Conservation (phyloP, 1,139 yeast genomes). For the Geotrichum europaeum region DNA sequence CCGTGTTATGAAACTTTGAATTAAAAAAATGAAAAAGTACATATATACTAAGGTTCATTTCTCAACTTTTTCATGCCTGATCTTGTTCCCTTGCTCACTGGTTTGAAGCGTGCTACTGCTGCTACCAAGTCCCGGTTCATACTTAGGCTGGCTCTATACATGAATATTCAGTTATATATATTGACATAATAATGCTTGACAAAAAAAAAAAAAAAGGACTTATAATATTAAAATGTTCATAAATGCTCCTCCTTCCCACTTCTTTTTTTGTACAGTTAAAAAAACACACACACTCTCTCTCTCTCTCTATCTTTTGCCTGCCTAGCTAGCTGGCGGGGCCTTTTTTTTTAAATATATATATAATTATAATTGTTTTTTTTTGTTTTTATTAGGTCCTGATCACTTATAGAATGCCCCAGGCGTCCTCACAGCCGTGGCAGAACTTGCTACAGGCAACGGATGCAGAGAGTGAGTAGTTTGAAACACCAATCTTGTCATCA, state of each 20-base stretch:
- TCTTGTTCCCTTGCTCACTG: too few species aligned
- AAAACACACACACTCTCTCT: neutral
- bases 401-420: slow-evolving; percentile 70
- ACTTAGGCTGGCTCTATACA: too few species aligned
- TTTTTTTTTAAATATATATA: too few species aligned
- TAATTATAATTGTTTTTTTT: neutral
- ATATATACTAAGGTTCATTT: too few species aligned
- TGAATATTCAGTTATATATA: too few species aligned
- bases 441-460: slow-evolving; percentile 97
- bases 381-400: neutral
- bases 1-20: too few species aligned
- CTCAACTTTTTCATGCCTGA: too few species aligned
- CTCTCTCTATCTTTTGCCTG: neutral
- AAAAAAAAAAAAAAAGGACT: neutral
- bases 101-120: too few species aligned
- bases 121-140: too few species aligned
- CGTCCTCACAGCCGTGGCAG: slow-evolving; percentile 98
- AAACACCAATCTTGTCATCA: slow-evolving; percentile 92
- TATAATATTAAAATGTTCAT: neutral
- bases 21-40: too few species aligned
- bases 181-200: too few species aligned
- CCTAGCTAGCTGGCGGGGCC: neutral
- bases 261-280: neutral
- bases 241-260: neutral
- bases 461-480: slow-evolving; percentile 92